Evolutionary conservation across 1,284 basidiomycete genomes (phyloP).

Genomic region (Porodaedalea pini): DNA sequence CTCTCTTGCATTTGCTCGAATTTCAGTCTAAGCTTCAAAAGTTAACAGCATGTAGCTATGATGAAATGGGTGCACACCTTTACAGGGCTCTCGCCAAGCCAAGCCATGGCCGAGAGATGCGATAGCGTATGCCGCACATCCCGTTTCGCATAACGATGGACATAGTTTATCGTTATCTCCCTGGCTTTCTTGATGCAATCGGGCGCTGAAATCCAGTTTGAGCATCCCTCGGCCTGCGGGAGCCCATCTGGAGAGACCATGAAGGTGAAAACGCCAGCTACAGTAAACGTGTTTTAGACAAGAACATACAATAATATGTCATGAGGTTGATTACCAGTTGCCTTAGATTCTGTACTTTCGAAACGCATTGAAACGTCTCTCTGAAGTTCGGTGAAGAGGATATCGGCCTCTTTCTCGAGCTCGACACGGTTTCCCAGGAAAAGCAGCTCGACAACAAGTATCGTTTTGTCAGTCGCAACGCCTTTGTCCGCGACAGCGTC

Average conservation of each 20-base stretch:
- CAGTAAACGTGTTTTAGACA: no score
- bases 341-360: neutral
- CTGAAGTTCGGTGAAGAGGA: slow-evolving; percentile 12
- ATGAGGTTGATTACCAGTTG: neutral
- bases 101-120: neutral
- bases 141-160: neutral
- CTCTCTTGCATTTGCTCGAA: slow-evolving; percentile 4
- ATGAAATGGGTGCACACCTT: slow-evolving; percentile 5
- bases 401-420: slow-evolving; percentile 9
- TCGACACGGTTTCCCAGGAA: slow-evolving; percentile 10
- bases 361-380: slow-evolving; percentile 1
- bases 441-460: neutral
- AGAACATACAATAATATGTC: neutral
- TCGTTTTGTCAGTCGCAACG: neutral
- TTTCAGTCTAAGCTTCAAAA: neutral
- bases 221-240: neutral
- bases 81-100: slow-evolving; percentile 12
- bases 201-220: slow-evolving; percentile 2
- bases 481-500: no score
- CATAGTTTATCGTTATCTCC: neutral
- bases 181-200: neutral
- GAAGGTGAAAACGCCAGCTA: slow-evolving; percentile 1
- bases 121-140: neutral
- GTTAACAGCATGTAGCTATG: neutral
- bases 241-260: neutral